Evolutionary conservation across 331 rosid genomes (phyloP).

Genomic region (Phaseolus coccineus): DNA sequence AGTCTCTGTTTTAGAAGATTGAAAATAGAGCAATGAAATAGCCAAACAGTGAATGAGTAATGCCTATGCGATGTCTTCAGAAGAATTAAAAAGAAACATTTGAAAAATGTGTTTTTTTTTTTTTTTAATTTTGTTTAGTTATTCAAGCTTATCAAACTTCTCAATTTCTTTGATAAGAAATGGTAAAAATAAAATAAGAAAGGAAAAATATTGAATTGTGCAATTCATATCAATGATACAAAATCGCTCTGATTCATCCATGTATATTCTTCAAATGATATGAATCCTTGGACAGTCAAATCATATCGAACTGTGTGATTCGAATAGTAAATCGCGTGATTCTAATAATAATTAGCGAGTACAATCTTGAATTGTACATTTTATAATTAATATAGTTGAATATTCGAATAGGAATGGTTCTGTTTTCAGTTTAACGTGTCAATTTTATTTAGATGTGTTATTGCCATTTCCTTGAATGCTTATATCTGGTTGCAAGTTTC

Average conservation of each 20-base stretch:
- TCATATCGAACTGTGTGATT: neutral
- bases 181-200: neutral
- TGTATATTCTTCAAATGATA: neutral
- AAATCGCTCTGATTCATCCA: neutral
- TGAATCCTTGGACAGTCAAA: neutral
- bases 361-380: neutral
- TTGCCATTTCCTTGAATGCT: neutral
- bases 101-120: neutral
- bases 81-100: neutral
- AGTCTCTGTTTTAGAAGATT: neutral
- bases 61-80: neutral
- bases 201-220: neutral
- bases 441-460: neutral
- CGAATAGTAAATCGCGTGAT: neutral
- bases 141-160: neutral
- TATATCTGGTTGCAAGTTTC: conserved; percentile 10
- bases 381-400: neutral
- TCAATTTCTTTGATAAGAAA: neutral
- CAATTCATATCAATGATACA: neutral
- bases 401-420: neutral
- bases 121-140: neutral
- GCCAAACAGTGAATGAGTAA: neutral
- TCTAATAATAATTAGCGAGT: neutral
- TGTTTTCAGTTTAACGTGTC: neutral
- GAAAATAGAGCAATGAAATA: conserved; percentile 1